phyloP scores from a whole-genome alignment of 305 asterid genomes.

The Fraxinus angustifolia region DNA sequence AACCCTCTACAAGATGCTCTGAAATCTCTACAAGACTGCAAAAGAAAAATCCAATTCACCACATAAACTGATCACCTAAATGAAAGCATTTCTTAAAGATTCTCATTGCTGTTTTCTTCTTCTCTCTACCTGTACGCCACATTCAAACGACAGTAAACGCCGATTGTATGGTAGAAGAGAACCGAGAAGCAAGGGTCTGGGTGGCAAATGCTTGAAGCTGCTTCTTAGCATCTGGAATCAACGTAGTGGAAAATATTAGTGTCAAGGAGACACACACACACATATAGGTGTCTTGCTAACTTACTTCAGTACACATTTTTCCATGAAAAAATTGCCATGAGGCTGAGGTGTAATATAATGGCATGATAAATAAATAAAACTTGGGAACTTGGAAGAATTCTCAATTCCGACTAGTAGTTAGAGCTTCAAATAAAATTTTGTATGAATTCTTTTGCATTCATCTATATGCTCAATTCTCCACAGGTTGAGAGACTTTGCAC shows the following conservation, averaged over 20 bases:
- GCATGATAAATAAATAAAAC: neutral
- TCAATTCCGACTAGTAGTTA: neutral
- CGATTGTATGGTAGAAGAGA: constrained; percentile 65
- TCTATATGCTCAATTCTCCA: neutral
- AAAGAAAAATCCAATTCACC: neutral
- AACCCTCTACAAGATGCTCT: neutral
- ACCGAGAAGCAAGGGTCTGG: constrained; percentile 67
- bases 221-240: constrained; percentile 71
- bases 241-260: neutral
- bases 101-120: neutral
- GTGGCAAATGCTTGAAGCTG: constrained; percentile 80
- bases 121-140: constrained; percentile 3
- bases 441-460: neutral
- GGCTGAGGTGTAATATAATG: neutral
- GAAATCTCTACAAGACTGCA: neutral
- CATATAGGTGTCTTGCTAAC: neutral
- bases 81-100: neutral
- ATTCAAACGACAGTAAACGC: constrained; percentile 66
- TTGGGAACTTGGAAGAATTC: neutral
- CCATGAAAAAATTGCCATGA: neutral
- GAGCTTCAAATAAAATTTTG: neutral
- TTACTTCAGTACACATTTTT: neutral
- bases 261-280: neutral
- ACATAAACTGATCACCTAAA: constrained; percentile 1
- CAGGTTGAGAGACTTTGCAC: neutral